Conservation (phyloP, 2,329 filamentous ascomycete genomes). For the Aureobasidium sp. region DNA sequence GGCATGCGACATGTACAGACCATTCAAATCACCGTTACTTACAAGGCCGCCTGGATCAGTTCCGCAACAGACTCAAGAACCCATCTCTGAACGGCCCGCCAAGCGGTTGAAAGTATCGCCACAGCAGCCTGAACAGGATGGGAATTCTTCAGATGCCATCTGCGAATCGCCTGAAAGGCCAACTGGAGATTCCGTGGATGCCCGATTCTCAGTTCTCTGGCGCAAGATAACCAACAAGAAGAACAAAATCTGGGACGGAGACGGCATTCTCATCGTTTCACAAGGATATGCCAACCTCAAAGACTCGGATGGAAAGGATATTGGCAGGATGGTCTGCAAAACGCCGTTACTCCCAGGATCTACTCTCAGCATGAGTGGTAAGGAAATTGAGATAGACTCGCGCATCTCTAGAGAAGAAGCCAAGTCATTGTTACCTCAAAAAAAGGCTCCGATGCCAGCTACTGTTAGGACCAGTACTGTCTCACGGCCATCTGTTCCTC, state of each 20-base stretch:
- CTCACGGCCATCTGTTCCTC: conserved; percentile 1
- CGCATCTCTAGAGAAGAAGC: conserved; percentile 53
- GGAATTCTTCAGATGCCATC: conserved; percentile 17
- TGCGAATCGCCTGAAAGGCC: conserved; percentile 8
- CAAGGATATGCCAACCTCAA: conserved; percentile 52
- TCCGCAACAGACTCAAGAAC: not conserved
- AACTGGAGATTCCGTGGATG: conserved; percentile 25
- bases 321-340: conserved; percentile 50
- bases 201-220: conserved; percentile 42
- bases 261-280: conserved; percentile 53
- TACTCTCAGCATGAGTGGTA: conserved; percentile 53
- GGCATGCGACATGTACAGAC: conserved; percentile 17
- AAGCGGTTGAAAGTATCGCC: conserved; percentile 4
- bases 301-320: conserved; percentile 53
- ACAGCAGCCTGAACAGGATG: conserved; percentile 21
- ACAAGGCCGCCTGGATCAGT: conserved; percentile 14
- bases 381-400: conserved; percentile 59
- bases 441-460: not conserved
- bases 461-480: not conserved
- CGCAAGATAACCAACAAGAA: conserved; percentile 63
- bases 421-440: conserved; percentile 28
- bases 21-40: conserved; percentile 23
- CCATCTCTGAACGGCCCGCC: not conserved
- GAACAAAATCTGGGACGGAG: conserved; percentile 69
- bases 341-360: conserved; percentile 52